A percentile compares a stretch with the other conserved stretches of the same genome.
Conservation (phyloP, 2,329 filamentous ascomycete genomes). For the Ophiostoma sp. region DNA sequence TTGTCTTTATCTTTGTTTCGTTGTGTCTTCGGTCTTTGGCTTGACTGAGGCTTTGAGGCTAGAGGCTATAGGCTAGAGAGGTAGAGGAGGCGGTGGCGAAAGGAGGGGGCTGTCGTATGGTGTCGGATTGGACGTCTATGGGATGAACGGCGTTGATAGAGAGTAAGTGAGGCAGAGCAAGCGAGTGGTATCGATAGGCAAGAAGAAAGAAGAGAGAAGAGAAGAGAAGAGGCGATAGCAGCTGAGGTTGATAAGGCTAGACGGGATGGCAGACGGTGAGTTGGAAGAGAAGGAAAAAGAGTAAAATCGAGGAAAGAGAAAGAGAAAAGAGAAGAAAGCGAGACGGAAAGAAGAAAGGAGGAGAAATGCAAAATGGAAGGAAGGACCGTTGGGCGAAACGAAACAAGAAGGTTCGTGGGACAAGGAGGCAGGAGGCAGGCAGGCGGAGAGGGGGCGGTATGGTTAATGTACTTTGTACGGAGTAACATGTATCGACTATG, state of each 20-base stretch:
- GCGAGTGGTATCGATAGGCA: neutral
- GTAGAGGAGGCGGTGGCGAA: neutral
- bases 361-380: constrained; percentile 6
- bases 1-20: neutral
- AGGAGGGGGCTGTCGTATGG: constrained; percentile 5
- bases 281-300: neutral
- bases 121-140: neutral
- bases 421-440: constrained; percentile 12
- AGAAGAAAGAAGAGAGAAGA: neutral
- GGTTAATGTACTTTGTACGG: neutral
- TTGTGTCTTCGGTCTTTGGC: neutral
- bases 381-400: constrained; percentile 5
- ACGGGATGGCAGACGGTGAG: neutral
- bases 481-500: neutral
- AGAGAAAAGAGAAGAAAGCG: neutral
- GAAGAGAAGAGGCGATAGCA: neutral
- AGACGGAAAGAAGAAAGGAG: neutral
- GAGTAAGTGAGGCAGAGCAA: neutral
- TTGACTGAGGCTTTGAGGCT: neutral
- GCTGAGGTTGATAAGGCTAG: neutral
- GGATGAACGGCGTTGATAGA: neutral
- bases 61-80: neutral
- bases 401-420: constrained; percentile 13
- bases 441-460: neutral
- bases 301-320: neutral